A percentile compares a stretch with the other conserved stretches of the same genome.
These are phyloP conservation scores for Leccinum barrowsii DNA, from an alignment of 768 basidiomycete genomes.

Conservation along the genomic window DNA sequence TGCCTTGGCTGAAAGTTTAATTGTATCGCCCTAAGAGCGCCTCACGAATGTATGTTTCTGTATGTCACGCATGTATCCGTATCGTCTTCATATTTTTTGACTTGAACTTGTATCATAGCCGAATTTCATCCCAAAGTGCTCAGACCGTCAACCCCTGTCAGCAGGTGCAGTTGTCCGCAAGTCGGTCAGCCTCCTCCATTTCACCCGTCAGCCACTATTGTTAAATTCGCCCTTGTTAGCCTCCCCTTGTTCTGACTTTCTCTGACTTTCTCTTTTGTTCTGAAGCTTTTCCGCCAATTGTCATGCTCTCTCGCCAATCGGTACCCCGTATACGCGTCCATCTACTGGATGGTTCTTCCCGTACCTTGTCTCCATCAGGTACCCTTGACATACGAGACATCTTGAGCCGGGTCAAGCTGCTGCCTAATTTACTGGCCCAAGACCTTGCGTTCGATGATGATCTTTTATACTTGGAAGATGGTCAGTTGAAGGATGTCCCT, in stretches of 20 bases:
- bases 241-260: slow-evolving; percentile 4
- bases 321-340: slow-evolving; percentile 25
- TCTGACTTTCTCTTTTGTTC: neutral
- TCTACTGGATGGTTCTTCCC: slow-evolving; percentile 10
- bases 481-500: slow-evolving; percentile 22
- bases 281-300: slow-evolving; percentile 3
- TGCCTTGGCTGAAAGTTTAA: slow-evolving; percentile 32
- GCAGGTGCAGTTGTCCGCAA: neutral
- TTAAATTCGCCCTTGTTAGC: slow-evolving; percentile 1
- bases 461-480: slow-evolving; percentile 8
- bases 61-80: slow-evolving; percentile 24
- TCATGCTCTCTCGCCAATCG: slow-evolving; percentile 18
- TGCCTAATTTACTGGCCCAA: slow-evolving; percentile 22
- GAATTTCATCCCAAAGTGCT: neutral
- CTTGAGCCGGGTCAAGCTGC: slow-evolving; percentile 9
- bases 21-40: slow-evolving; percentile 8
- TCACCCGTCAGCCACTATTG: slow-evolving; percentile 19
- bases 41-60: slow-evolving; percentile 9
- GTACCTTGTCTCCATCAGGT: slow-evolving; percentile 16
- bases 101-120: slow-evolving; percentile 10
- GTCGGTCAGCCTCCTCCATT: slow-evolving; percentile 22
- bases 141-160: neutral
- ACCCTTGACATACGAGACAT: slow-evolving; percentile 29
- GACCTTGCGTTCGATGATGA: slow-evolving; percentile 16
- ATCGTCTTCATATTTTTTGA: slow-evolving; percentile 7